These are phyloP conservation scores for Pythium volutum DNA, from an alignment of 352 stramenopile genomes.

Conservation along the genomic window DNA sequence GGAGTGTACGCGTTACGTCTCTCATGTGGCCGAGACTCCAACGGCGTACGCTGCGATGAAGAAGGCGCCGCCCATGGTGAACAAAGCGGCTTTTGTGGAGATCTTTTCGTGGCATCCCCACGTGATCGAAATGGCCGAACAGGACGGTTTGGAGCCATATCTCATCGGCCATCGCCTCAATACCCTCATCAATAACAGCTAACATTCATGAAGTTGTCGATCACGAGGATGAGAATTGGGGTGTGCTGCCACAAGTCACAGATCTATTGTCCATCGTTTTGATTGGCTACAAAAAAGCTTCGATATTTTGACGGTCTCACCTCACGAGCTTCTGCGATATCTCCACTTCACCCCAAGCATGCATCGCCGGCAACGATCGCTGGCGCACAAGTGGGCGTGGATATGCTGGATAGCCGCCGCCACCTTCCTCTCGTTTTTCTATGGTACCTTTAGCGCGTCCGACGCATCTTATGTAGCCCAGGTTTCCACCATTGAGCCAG, in stretches of 20 bases:
- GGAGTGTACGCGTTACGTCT: constrained; percentile 32
- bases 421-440: too few relatives aligned
- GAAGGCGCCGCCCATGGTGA: constrained; percentile 25
- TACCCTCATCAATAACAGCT: not conserved
- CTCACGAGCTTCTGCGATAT: not conserved
- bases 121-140: constrained; percentile 11
- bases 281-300: not conserved
- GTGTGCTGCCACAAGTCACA: not conserved
- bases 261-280: not conserved
- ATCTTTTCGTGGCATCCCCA: constrained; percentile 46
- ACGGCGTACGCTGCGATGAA: constrained; percentile 34
- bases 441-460: too few relatives aligned
- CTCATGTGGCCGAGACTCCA: constrained; percentile 27
- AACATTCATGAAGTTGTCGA: not conserved
- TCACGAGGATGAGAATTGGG: not conserved
- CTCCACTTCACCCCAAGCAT: too few relatives aligned
- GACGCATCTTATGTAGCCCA: not conserved
- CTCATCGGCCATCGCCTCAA: not conserved
- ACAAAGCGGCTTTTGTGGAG: constrained; percentile 30
- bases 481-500: not conserved
- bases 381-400: too few relatives aligned
- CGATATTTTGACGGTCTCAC: not conserved
- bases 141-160: not conserved
- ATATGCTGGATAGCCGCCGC: not conserved
- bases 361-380: too few relatives aligned